Percentiles rank a stretch among this genome's conserved stretches.
Evolutionary conservation across 805 yeast species (phyloP).

Genomic region (Trichomonascus vanleenenianus): DNA sequence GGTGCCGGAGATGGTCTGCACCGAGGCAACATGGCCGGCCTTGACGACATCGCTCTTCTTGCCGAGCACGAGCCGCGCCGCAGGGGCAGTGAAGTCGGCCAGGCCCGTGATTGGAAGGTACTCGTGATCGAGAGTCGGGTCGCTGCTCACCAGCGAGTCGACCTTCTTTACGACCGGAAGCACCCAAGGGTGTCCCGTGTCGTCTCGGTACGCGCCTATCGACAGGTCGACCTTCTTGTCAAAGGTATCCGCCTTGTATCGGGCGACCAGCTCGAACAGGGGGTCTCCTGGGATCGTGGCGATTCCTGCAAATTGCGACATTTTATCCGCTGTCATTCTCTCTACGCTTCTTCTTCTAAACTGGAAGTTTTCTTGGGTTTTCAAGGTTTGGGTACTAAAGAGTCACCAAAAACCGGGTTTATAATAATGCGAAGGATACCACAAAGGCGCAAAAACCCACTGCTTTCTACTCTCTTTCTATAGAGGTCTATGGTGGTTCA

Average conservation of each 20-base stretch:
- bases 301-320: constrained; percentile 14
- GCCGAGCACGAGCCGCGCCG: constrained; percentile 63
- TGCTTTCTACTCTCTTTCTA: too few species aligned
- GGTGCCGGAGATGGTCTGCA: constrained; percentile 79
- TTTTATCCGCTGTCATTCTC: not conserved
- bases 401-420: too few species aligned
- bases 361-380: too few species aligned
- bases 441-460: too few species aligned
- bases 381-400: too few species aligned
- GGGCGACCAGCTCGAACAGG: constrained; percentile 54
- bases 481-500: too few species aligned
- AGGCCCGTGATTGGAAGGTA: constrained; percentile 79
- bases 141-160: constrained; percentile 56
- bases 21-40: constrained; percentile 46
- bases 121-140: constrained; percentile 72
- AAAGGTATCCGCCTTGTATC: constrained; percentile 29
- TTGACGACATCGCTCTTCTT: constrained; percentile 48
- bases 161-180: constrained; percentile 63
- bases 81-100: constrained; percentile 56
- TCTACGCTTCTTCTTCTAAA: not conserved
- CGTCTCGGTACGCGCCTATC: constrained; percentile 72
- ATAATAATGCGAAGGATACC: too few species aligned
- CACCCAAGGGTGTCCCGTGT: constrained; percentile 63
- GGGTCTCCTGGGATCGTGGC: constrained; percentile 68
- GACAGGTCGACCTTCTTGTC: constrained; percentile 73